Conservation (phyloP, 352 stramenopile genomes). For the Saprolegnia diclina region DNA sequence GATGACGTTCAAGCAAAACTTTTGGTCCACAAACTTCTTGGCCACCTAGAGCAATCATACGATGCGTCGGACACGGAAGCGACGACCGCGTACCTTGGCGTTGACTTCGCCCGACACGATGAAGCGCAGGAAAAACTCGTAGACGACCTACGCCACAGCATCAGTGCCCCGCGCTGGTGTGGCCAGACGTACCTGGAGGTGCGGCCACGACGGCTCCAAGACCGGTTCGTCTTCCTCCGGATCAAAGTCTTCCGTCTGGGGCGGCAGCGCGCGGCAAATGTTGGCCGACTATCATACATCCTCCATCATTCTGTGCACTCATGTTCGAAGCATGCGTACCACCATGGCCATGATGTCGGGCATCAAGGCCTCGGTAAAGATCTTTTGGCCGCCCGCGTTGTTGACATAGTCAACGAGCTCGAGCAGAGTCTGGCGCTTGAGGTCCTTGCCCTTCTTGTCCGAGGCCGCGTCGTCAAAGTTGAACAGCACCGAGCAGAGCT, state of each 20-base stretch:
- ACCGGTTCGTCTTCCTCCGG: slow-evolving; percentile 98
- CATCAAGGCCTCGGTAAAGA: slow-evolving; percentile 97
- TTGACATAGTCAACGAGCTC: slow-evolving; percentile 99
- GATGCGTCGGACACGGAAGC: background rate
- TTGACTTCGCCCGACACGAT: slow-evolving; percentile 97
- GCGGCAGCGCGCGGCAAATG: slow-evolving; percentile 90
- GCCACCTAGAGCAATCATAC: slow-evolving; percentile 40
- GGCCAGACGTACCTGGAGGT: slow-evolving; percentile 74
- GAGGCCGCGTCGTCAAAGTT: slow-evolving; percentile 95
- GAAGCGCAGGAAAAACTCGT: slow-evolving; percentile 99
- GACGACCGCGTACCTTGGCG: slow-evolving; percentile 63
- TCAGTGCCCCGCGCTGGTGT: too few species aligned
- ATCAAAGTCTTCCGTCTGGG: slow-evolving; percentile 97
- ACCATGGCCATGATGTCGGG: slow-evolving; percentile 92
- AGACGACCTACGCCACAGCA: slow-evolving; percentile 84
- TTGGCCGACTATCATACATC: slow-evolving; percentile 66
- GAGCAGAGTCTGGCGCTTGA: slow-evolving; percentile 98
- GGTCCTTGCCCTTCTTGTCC: slow-evolving; percentile 92
- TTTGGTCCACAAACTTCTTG: slow-evolving; percentile 98
- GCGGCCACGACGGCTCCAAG: slow-evolving; percentile 95
- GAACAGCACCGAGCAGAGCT: slow-evolving; percentile 95
- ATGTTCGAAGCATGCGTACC: slow-evolving; percentile 33
- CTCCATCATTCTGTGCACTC: background rate
- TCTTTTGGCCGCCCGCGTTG: slow-evolving; percentile 92
- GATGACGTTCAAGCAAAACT: slow-evolving; percentile 94